phyloP scores from a whole-genome alignment of 1,284 basidiomycete genomes.

The Cutaneotrichosporon arboriforme region DNA sequence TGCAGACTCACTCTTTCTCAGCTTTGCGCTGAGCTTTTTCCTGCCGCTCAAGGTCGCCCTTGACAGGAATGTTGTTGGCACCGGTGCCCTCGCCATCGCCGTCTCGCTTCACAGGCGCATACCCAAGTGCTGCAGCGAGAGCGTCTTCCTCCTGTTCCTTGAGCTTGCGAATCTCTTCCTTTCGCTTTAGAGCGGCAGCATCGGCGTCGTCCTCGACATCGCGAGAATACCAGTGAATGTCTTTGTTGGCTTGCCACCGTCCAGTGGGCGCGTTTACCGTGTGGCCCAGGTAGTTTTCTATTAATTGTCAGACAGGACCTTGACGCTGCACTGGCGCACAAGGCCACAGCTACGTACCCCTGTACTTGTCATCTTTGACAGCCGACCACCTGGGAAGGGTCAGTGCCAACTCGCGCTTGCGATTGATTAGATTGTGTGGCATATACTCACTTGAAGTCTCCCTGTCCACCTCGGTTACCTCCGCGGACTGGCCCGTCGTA shows the following conservation, averaged over 20 bases:
- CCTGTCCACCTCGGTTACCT: slow-evolving; percentile 74
- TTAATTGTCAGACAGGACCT: background rate
- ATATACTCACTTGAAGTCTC: slow-evolving; percentile 57
- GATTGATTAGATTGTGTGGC: too few species aligned
- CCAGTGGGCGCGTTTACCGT: slow-evolving; percentile 88
- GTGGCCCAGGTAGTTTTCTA: slow-evolving; percentile 80
- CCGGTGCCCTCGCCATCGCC: slow-evolving; percentile 24
- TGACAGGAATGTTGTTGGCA: slow-evolving; percentile 32
- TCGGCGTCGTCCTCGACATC: slow-evolving; percentile 55
- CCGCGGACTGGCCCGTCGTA: slow-evolving; percentile 43
- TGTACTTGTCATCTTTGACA: slow-evolving; percentile 82
- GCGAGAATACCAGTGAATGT: slow-evolving; percentile 85
- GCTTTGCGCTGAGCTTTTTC: slow-evolving; percentile 39
- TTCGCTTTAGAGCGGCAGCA: slow-evolving; percentile 18
- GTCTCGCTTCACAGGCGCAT: slow-evolving; percentile 26
- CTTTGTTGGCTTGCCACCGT: slow-evolving; percentile 91
- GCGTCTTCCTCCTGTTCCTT: slow-evolving; percentile 86
- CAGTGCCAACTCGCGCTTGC: too few species aligned
- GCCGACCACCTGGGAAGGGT: slow-evolving; percentile 67
- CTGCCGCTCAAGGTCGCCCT: slow-evolving; percentile 30
- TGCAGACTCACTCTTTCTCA: slow-evolving; percentile 47
- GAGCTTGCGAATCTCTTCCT: slow-evolving; percentile 65
- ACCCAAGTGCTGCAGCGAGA: slow-evolving; percentile 66
- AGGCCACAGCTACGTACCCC: slow-evolving; percentile 58
- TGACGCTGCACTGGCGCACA: too few species aligned